Evolutionary conservation across 257 asterid genomes (phyloP).

Genomic region (Nicotiana tomentosiformis): DNA sequence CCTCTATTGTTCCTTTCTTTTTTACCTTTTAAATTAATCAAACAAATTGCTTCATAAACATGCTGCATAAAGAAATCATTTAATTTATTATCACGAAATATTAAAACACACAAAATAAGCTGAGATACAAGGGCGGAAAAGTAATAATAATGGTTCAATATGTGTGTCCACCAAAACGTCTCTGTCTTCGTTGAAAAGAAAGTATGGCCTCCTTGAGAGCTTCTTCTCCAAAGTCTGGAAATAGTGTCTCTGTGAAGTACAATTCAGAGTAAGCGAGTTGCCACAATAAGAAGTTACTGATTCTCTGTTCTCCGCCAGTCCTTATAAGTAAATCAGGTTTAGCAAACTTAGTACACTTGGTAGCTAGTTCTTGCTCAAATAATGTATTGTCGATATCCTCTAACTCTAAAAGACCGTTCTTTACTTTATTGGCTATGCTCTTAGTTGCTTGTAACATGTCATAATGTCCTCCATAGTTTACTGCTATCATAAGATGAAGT

Average conservation of each 20-base stretch:
- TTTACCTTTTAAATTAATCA: too few relatives aligned
- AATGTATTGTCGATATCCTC: not conserved
- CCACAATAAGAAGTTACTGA: not conserved
- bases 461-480: conserved; percentile 12
- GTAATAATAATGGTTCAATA: not conserved
- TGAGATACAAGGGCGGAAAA: too few relatives aligned
- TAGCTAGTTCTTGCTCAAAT: not conserved
- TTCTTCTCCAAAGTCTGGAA: too few relatives aligned
- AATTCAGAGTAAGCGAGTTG: too few relatives aligned
- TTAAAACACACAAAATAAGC: too few relatives aligned
- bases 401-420: not conserved
- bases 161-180: conserved; percentile 1
- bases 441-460: conserved; percentile 7
- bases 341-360: not conserved
- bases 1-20: too few relatives aligned
- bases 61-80: too few relatives aligned
- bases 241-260: too few relatives aligned
- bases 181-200: too few relatives aligned
- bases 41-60: too few relatives aligned
- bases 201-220: too few relatives aligned
- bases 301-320: conserved; percentile 9
- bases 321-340: conserved; percentile 12
- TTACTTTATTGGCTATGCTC: conserved; percentile 5
- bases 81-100: too few relatives aligned
- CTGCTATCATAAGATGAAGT: not conserved